Percentiles rank a stretch among this genome's conserved stretches.
These are phyloP conservation scores for Aspergillus campestris DNA, from an alignment of 495 filamentous ascomycete genomes.

Conservation along the genomic window DNA sequence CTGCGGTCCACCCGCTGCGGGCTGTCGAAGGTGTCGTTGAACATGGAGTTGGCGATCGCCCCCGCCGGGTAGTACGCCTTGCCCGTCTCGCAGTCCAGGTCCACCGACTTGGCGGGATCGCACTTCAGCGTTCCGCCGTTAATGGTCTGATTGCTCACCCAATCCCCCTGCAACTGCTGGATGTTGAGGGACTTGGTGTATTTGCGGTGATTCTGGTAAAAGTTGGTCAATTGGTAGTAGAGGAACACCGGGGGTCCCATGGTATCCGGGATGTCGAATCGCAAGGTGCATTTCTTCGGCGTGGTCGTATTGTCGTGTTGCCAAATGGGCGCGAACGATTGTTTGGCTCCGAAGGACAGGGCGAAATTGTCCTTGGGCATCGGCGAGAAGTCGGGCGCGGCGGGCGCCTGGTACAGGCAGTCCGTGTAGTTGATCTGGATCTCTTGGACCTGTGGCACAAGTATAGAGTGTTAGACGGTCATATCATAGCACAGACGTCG, in stretches of 20 bases:
- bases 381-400: too few relatives aligned
- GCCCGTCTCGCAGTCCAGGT: conserved; percentile 22
- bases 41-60: conserved; percentile 89
- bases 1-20: conserved; percentile 45
- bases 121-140: conserved; percentile 50
- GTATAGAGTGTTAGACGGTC: too few relatives aligned
- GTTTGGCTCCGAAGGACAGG: conserved; percentile 39
- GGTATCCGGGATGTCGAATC: conserved; percentile 68
- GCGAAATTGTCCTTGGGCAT: conserved; percentile 44
- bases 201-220: conserved; percentile 97
- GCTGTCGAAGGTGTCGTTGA: conserved; percentile 79
- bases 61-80: conserved; percentile 92
- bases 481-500: too few relatives aligned
- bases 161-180: conserved; percentile 71
- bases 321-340: conserved; percentile 22
- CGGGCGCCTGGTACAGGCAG: too few relatives aligned
- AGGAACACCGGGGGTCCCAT: conserved; percentile 74
- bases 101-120: conserved; percentile 54
- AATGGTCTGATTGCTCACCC: conserved; percentile 51
- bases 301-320: conserved; percentile 21
- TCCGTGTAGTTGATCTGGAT: too few relatives aligned
- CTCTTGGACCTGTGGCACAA: too few relatives aligned
- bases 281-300: conserved; percentile 48
- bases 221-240: conserved; percentile 94
- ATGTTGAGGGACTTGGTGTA: conserved; percentile 85